Base-by-base conservation (phyloP, 2,329 filamentous ascomycete species). In the Lizonia empirigonia region DNA sequence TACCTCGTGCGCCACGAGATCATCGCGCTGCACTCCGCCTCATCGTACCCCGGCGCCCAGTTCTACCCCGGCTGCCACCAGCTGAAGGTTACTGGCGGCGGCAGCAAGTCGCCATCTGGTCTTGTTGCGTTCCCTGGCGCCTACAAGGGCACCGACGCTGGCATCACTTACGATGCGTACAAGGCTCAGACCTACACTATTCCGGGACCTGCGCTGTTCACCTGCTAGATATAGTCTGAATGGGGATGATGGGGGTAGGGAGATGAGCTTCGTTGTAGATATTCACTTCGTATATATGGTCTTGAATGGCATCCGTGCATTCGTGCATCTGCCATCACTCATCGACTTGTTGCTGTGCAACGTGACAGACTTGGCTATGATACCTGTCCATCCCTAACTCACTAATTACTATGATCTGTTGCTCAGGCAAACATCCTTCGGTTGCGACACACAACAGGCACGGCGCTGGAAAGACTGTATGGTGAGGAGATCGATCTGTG, bases 61-160 rank as follows among this genome's bases (percentile, higher is more conserved):
- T 79, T 83, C 67, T 84, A 84, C 60, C 81, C 82, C 0, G 80
- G 79, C 7, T 84, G 81, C 69, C 81, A 83, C 65, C 82, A 84
- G 67, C 74, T 84, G 19, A 73, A 82, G 62, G 78, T 84, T 18
- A 78, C 77, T 1, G 80, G 81, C 13, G 72, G 76, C 18, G 80
- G 80, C 6, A 76, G 63, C 40, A 76, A 74, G 7, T 72, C 67
- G 1, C 77, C 77, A 1, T 63, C 68, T 3, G 56, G 54, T n/a
- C 59, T 71, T 12, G 82, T 84, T 13, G 60, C 75, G 1, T 81
- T 84, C 68, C 82, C 82, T 0, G 82, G 82, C 6, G 81, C 78
- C 1, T 84, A 84, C 61, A 75, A 76, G 60, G 67, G 63, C 1
- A 72, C 67, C 15, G 81, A 83, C 50, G 68, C 80, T 0, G 82